Conservation (phyloP, 2,329 filamentous ascomycete genomes). For the Fusarium fujikuroi region DNA sequence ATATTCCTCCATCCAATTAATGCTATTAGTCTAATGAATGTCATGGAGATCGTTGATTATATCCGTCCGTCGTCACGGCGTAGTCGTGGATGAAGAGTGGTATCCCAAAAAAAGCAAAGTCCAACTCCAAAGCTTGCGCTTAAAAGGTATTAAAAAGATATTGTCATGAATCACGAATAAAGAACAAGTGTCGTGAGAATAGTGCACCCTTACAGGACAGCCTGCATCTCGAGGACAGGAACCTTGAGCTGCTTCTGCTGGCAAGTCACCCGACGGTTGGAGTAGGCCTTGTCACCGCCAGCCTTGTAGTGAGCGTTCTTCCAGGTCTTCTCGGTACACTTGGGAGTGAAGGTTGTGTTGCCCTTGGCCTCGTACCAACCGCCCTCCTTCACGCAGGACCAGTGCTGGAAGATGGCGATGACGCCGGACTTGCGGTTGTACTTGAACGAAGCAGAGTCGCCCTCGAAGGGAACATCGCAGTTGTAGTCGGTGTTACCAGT, state of each 20-base stretch:
- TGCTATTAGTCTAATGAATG: constrained; percentile 39
- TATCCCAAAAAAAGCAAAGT: constrained; percentile 9
- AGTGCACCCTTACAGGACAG: constrained; percentile 37
- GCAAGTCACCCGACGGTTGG: constrained; percentile 44
- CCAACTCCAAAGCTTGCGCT: constrained; percentile 36
- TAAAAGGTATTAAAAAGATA: constrained; percentile 28
- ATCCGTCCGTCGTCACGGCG: constrained; percentile 39
- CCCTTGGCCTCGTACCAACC: constrained; percentile 47
- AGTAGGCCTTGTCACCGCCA: constrained; percentile 46
- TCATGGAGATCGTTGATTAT: constrained; percentile 42
- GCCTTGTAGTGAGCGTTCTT: constrained; percentile 48
- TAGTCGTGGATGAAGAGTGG: constrained; percentile 36
- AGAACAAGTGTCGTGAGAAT: neutral
- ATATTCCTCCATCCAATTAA: neutral
- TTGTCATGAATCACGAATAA: constrained; percentile 1
- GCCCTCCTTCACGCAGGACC: constrained; percentile 58
- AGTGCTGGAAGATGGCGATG: constrained; percentile 60
- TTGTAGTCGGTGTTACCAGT: constrained; percentile 58
- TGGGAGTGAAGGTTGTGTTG: constrained; percentile 38
- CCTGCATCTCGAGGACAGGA: constrained; percentile 46
- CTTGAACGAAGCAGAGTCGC: constrained; percentile 53
- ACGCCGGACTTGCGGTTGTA: constrained; percentile 53
- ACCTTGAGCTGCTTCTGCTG: constrained; percentile 38
- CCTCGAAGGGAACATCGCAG: constrained; percentile 51
- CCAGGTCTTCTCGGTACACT: constrained; percentile 44